Conservation (phyloP, 331 rosid species). For the Telfairia occidentalis region DNA sequence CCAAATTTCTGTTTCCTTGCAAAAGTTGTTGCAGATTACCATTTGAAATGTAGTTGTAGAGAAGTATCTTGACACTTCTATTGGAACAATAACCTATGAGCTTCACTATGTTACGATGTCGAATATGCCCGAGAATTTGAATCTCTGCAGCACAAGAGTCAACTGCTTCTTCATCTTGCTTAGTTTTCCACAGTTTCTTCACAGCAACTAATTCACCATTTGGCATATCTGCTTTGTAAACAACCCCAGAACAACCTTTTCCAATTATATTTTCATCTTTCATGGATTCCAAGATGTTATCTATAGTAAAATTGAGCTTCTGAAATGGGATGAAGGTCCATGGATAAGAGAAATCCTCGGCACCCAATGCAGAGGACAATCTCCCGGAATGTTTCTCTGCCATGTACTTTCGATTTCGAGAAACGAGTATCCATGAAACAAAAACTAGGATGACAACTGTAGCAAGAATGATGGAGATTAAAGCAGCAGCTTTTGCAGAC, state of each 20-base stretch:
- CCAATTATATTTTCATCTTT: conserved; percentile 79
- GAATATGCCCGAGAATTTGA: conserved; percentile 84
- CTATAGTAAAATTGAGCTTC: conserved; percentile 63
- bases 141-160: conserved; percentile 87
- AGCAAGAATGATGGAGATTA: conserved; percentile 41
- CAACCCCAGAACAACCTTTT: conserved; percentile 84
- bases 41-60: conserved; percentile 73
- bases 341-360: conserved; percentile 88
- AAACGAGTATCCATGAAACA: conserved; percentile 53
- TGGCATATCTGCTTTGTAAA: conserved; percentile 73
- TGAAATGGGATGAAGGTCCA: conserved; percentile 95
- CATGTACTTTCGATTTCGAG: conserved; percentile 37
- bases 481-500: conserved; percentile 44
- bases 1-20: conserved; percentile 61
- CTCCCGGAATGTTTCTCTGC: conserved; percentile 35
- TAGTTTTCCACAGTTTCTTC: conserved; percentile 87
- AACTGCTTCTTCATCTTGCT: conserved; percentile 51
- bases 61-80: conserved; percentile 71
- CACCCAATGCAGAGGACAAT: conserved; percentile 31
- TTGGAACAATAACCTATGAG: conserved; percentile 82
- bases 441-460: conserved; percentile 40
- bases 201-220: conserved; percentile 72
- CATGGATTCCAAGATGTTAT: conserved; percentile 66
- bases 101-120: conserved; percentile 82
- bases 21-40: conserved; percentile 77